Base-by-base conservation (phyloP, 2,329 filamentous ascomycete species). In the Pseudogymnoascus sp. region DNA sequence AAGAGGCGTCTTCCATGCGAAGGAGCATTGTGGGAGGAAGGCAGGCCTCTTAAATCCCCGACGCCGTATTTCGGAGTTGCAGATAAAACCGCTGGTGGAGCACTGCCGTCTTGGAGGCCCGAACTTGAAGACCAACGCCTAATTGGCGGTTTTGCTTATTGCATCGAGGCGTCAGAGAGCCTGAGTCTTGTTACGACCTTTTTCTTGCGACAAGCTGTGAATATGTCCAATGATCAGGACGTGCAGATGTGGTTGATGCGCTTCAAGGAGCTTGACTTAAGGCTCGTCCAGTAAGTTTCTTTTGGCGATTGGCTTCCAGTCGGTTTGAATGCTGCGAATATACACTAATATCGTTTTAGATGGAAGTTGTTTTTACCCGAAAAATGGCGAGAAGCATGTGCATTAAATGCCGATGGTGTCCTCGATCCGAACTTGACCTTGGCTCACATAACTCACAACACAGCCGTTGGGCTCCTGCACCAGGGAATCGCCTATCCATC, bases 11-110 rank as follows among this genome's bases (percentile, higher is more conserved):
- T 75, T 2, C 74, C 74, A 3, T 74, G 72, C 62, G 73, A 75
- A 66, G 74, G 73, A 1, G 70, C 68, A 0, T 60, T 74, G 1
- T 75, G 73, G 74, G 68, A 72, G 36, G 63, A 64, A 53, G 68
- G 68, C 16, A 68, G 66, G 12, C 68, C 68, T 38, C 37, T 67
- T 6, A 68, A 69, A 21, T 66, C 69, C 0, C 66, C 62, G 1
- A 75, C 77, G 1, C 76, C 76, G 0, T 77, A 74, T 62, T 79
- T 79, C 66, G 77, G 76, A 5, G 72, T 78, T 4, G 70, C 74
- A 1, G 74, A 76, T 34, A 70, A 70, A 49, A 68, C 70, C 8
- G 68, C 66, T 40, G 63, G 62, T 36, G 66, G 66, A 11, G 49
- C 65, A 2, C 64, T 70, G 9, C 69, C 64, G 37, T 67, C 49